phyloP scores from a whole-genome alignment of 768 basidiomycete genomes.

The Tylopilus plumbeoviolaceoides region DNA sequence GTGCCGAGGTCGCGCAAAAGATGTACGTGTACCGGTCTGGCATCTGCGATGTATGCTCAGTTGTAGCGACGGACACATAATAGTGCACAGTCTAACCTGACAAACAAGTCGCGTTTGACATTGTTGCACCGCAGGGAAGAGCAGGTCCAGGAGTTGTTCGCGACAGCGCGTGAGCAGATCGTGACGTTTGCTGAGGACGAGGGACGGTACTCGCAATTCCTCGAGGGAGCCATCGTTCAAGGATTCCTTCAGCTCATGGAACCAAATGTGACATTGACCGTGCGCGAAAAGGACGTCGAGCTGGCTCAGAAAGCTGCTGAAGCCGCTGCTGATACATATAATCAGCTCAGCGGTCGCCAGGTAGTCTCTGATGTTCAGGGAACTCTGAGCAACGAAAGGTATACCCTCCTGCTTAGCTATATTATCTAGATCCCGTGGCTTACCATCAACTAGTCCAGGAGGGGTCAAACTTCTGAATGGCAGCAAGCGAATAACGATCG shows the following conservation, averaged over 20 bases:
- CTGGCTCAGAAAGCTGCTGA: constrained; percentile 60
- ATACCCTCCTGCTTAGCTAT: constrained; percentile 19
- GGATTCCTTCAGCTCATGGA: constrained; percentile 83
- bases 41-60: background rate
- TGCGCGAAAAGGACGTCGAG: constrained; percentile 64
- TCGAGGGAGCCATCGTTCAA: constrained; percentile 83
- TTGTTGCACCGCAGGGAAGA: constrained; percentile 91
- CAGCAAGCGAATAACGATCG: constrained; percentile 75
- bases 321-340: constrained; percentile 62
- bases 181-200: constrained; percentile 60
- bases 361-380: constrained; percentile 58
- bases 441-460: constrained; percentile 56
- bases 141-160: constrained; percentile 85
- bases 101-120: constrained; percentile 91
- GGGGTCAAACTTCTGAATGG: constrained; percentile 77
- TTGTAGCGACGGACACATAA: constrained; percentile 28
- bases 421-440: background rate
- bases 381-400: constrained; percentile 66
- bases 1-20: constrained; percentile 90
- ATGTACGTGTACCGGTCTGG: constrained; percentile 55
- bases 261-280: constrained; percentile 57
- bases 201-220: constrained; percentile 72
- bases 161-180: constrained; percentile 60
- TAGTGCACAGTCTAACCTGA: constrained; percentile 92
- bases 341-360: constrained; percentile 70